Evolutionary conservation across 2,329 filamentous ascomycete genomes (phyloP).

Genomic region (Chaetomiaceae sp.): DNA sequence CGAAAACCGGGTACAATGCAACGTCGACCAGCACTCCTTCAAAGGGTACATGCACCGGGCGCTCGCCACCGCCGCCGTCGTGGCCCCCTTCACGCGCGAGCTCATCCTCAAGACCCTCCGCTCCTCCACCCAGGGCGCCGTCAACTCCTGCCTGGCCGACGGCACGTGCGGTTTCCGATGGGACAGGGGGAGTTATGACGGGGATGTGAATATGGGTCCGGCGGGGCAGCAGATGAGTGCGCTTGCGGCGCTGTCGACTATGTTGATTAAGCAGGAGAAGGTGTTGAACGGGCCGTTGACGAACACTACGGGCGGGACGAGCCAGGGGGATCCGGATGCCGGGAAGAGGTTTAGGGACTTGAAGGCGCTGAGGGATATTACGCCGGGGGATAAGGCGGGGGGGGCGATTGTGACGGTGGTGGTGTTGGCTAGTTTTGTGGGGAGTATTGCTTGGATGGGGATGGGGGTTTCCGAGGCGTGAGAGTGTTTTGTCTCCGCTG

Average conservation of each 20-base stretch:
- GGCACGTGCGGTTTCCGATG: conserved; percentile 48
- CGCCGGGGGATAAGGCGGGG: conserved; percentile 36
- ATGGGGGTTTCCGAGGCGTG: conserved; percentile 14
- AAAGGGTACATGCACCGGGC: conserved; percentile 51
- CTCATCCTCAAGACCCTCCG: conserved; percentile 40
- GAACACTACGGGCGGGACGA: conserved; percentile 41
- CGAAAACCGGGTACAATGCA: conserved; percentile 43
- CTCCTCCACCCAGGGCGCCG: conserved; percentile 44
- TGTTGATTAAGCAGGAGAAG: conserved; percentile 33
- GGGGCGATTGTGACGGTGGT: conserved; percentile 39
- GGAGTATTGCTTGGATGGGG: conserved; percentile 26
- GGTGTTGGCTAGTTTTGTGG: conserved; percentile 31
- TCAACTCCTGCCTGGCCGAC: conserved; percentile 41
- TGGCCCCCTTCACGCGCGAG: conserved; percentile 11
- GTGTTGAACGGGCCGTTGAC: conserved; percentile 30
- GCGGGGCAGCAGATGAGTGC: conserved; percentile 52
- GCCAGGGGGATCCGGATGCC: conserved; percentile 30
- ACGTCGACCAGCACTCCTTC: conserved; percentile 55
- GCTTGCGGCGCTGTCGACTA: conserved; percentile 43
- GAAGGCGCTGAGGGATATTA: conserved; percentile 17
- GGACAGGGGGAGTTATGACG: conserved; percentile 42
- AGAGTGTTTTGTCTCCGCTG: no score
- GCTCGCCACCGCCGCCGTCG: conserved; percentile 40
- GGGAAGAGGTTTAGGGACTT: conserved; percentile 18
- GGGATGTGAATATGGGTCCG: conserved; percentile 45